Percentiles rank a stretch among this genome's conserved stretches.
Conservation (phyloP, 2,329 filamentous ascomycete species). For the Apiospora aurea region DNA sequence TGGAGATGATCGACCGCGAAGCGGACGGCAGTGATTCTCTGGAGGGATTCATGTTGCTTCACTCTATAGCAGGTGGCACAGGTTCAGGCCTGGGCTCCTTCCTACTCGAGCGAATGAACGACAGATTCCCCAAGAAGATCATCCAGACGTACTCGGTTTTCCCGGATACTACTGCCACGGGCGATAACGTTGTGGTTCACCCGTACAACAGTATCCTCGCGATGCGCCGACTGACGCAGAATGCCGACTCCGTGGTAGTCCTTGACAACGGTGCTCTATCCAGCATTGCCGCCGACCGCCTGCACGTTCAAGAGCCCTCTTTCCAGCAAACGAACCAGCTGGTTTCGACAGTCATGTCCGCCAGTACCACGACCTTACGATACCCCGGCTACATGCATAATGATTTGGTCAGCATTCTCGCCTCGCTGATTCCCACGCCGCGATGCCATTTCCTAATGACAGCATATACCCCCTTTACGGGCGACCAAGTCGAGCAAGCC, state of each 20-base stretch:
- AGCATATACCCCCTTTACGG: conserved; percentile 96
- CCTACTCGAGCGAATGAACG: conserved; percentile 92
- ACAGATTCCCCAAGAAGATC: conserved; percentile 97
- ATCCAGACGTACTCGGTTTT: conserved; percentile 99
- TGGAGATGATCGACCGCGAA: conserved; percentile 99
- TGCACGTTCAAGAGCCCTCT: conserved; percentile 94
- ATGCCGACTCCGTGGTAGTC: conserved; percentile 96
- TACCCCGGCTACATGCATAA: conserved; percentile 99
- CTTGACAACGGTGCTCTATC: conserved; percentile 94
- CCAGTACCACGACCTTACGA: conserved; percentile 92
- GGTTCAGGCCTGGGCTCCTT: conserved; percentile 96
- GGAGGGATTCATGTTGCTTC: conserved; percentile 98
- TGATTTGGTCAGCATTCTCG: conserved; percentile 95
- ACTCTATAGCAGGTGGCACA: conserved; percentile 96
- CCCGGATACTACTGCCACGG: conserved; percentile 85
- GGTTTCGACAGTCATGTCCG: conserved; percentile 98
- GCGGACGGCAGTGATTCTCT: conserved; percentile 97
- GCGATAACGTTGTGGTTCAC: conserved; percentile 88
- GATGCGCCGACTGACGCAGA: conserved; percentile 90
- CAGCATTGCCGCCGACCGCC: conserved; percentile 89
- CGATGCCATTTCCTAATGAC: conserved; percentile 99
- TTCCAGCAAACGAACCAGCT: conserved; percentile 98
- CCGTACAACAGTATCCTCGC: conserved; percentile 97
- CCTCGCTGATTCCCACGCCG: conserved; percentile 93
- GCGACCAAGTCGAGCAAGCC: conserved; percentile 93